Base-by-base conservation (phyloP, 202 grass and related monocot species). In the Setaria italica region DNA sequence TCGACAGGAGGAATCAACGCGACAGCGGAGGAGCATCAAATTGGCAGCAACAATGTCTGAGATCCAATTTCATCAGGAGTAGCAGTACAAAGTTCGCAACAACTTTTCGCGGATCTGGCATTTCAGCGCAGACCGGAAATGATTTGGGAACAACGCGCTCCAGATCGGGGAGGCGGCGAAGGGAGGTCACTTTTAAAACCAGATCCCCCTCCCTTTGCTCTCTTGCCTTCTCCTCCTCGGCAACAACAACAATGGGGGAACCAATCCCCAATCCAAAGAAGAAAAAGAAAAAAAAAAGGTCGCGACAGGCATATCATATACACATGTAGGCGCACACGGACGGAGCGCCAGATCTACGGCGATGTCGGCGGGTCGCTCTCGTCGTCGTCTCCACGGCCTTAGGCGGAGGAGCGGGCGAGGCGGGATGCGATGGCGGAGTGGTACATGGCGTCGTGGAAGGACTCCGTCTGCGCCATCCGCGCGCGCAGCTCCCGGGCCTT, bases 401-500 rank as follows among this genome's bases (percentile, higher is more conserved):
- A 25, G 25, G 25, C 25, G 47, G 78, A 8, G 72, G 94, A 87
- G 80, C 93, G 92, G 2, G 95, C 93, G 79, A 97, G 95, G 82
- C 92, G 95, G 59, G 95, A 94, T 7, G 95, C 95, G 80, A 97
- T 97, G 87, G 87, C 89, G 53, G 95, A 97, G 92, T 95, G 95
- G 84, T 97, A 97, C 95, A 97, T 97, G 85, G 80, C 85, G 68
- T 95, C 89, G 41, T 95, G 90, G 88, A 91, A 97, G 47, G 55
- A 91, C 67, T 94, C 89, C 11, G 25, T 88, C 76, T 97, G 92
- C 56, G 86, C 64, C 88, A 88, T 97, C 76, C 84, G 69, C 14
- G 88, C 88, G 0, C 92, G 89, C 50, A 97, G 95, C 89, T 91
- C 85, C 54, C 86, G 87, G 9, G 95, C 95, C 87, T 97, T 95